Evolutionary conservation across 371 early-diverging fungal genomes (phyloP).

Genomic region (Lichtheimia corymbifera): DNA sequence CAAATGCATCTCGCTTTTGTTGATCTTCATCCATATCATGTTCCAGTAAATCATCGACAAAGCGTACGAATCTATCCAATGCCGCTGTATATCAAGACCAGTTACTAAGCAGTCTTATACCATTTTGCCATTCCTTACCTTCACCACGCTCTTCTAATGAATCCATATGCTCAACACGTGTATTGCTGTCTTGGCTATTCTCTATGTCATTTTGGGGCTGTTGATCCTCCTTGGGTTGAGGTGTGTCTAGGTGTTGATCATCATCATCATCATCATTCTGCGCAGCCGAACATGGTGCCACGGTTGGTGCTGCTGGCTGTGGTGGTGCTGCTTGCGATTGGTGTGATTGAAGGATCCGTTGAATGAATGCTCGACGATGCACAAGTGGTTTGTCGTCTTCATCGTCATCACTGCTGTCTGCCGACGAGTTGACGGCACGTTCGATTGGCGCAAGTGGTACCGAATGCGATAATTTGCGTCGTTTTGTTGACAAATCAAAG

Average conservation of each 20-base stretch:
- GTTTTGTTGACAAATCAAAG: too few relatives aligned
- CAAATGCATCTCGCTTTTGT: neutral
- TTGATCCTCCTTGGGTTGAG: too few relatives aligned
- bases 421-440: too few relatives aligned
- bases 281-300: neutral
- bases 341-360: neutral
- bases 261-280: neutral
- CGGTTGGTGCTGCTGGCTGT: neutral
- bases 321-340: neutral
- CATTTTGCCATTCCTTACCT: constrained; percentile 3
- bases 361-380: constrained; percentile 12
- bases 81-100: neutral
- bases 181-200: neutral
- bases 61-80: constrained; percentile 1
- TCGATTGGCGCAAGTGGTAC: too few relatives aligned
- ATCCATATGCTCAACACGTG: neutral
- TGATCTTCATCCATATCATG: constrained; percentile 3
- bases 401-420: constrained; percentile 10
- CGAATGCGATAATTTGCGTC: too few relatives aligned
- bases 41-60: constrained; percentile 7
- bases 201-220: too few relatives aligned
- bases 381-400: constrained; percentile 20
- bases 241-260: neutral
- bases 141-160: constrained; percentile 11
- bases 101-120: neutral